Percentiles rank a stretch among this genome's conserved stretches.
These are phyloP conservation scores for Torulaspora franciscae DNA, from an alignment of 805 yeast species.

Conservation along the genomic window DNA sequence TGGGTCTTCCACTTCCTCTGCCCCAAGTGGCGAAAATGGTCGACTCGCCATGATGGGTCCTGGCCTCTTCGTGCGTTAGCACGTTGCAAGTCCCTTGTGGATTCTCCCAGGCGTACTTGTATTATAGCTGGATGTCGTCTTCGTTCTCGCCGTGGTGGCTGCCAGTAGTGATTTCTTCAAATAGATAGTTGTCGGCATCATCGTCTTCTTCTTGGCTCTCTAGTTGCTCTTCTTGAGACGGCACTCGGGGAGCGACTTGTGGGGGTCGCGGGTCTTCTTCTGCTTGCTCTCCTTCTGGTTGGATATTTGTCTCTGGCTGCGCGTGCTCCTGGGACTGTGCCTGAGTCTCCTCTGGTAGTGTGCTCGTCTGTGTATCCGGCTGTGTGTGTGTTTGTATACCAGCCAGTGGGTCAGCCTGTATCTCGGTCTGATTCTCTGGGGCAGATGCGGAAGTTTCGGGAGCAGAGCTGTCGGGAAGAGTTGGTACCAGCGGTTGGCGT, in stretches of 20 bases:
- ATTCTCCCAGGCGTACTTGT: too few species aligned
- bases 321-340: background rate
- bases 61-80: too few species aligned
- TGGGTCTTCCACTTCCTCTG: too few species aligned
- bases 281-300: background rate
- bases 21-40: too few species aligned
- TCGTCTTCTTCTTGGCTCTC: background rate
- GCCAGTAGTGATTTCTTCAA: background rate
- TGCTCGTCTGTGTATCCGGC: too few species aligned
- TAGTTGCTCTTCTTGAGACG: background rate
- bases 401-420: too few species aligned
- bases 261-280: background rate
- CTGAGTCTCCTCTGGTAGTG: background rate
- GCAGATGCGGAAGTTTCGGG: too few species aligned
- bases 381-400: too few species aligned
- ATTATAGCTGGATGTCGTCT: background rate
- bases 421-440: too few species aligned
- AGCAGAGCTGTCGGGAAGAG: background rate
- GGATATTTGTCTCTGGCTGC: background rate
- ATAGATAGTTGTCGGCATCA: background rate
- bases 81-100: too few species aligned
- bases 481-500: background rate
- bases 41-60: too few species aligned
- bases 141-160: background rate
- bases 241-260: background rate